Evolutionary conservation across 768 basidiomycete species (phyloP).

Genomic region (Kockovaella imperatae): DNA sequence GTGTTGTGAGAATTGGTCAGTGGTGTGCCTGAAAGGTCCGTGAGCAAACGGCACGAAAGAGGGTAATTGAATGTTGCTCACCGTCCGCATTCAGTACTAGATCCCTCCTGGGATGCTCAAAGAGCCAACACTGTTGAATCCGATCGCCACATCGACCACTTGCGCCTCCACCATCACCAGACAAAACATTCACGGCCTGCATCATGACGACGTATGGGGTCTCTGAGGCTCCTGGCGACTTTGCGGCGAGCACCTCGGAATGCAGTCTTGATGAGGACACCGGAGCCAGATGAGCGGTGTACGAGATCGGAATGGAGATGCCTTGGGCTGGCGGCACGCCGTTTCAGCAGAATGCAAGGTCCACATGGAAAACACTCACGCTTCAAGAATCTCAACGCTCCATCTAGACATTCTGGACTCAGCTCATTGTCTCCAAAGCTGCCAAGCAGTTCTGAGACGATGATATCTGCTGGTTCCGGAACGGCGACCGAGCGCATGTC

Average conservation of each 20-base stretch:
- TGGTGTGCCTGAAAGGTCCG: conserved; percentile 61
- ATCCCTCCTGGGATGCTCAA: conserved; percentile 84
- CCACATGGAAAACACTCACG: conserved; percentile 50
- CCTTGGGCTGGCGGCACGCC: conserved; percentile 60
- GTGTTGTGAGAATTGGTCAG: conserved; percentile 94
- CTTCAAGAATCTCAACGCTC: conserved; percentile 87
- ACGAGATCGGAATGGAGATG: conserved; percentile 92
- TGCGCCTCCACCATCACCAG: conserved; percentile 60
- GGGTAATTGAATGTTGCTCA: conserved; percentile 40
- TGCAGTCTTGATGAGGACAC: conserved; percentile 88
- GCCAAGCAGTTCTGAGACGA: conserved; percentile 91
- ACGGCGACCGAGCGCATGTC: conserved; percentile 83
- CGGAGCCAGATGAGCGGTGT: conserved; percentile 89
- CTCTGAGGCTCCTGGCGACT: conserved; percentile 61
- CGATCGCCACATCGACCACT: conserved; percentile 64
- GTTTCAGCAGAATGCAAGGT: background rate
- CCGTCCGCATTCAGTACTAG: conserved; percentile 65
- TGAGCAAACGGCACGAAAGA: too few relatives aligned
- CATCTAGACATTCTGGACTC: conserved; percentile 95
- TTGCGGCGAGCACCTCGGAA: conserved; percentile 61
- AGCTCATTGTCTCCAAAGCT: conserved; percentile 98
- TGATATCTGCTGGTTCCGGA: conserved; percentile 81
- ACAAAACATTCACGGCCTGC: conserved; percentile 80
- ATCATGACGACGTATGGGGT: conserved; percentile 99
- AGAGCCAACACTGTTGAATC: conserved; percentile 95